Evolutionary conservation across 345 rosid genomes (phyloP).

Genomic region (Psidium guajava): DNA sequence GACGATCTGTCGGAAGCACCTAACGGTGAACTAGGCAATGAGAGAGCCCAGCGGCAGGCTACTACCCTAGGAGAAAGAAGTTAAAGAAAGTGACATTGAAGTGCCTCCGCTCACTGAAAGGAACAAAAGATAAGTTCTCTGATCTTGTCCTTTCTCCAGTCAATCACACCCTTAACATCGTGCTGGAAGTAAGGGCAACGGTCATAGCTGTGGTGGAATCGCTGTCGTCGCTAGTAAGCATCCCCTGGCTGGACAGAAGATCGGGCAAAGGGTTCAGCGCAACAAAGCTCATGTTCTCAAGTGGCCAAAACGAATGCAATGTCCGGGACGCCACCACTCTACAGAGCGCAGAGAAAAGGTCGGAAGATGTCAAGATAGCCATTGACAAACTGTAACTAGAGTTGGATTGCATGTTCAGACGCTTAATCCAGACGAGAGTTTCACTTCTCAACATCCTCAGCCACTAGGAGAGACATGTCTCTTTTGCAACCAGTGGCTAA

Average conservation of each 20-base stretch:
- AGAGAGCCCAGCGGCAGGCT: conserved; percentile 33
- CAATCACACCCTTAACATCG: conserved; percentile 26
- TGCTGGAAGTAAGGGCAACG: conserved; percentile 41
- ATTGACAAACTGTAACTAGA: conserved; percentile 57
- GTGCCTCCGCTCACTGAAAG: conserved; percentile 40
- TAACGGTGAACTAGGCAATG: conserved; percentile 20
- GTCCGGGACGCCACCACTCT: conserved; percentile 41
- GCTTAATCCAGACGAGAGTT: conserved; percentile 75
- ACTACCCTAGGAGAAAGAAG: conserved; percentile 41
- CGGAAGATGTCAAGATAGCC: conserved; percentile 65
- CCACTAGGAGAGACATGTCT: conserved; percentile 5
- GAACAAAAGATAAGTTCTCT: conserved; percentile 18
- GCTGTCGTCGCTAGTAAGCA: conserved; percentile 40
- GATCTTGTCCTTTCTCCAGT: conserved; percentile 3
- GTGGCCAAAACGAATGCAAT: conserved; percentile 15
- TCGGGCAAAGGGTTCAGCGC: conserved; percentile 27
- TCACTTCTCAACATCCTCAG: conserved; percentile 68
- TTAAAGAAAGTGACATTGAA: conserved; percentile 62
- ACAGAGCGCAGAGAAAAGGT: conserved; percentile 49
- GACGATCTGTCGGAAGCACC: conserved; percentile 35
- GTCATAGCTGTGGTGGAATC: conserved; percentile 48
- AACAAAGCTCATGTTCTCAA: conserved; percentile 25
- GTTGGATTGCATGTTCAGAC: conserved; percentile 51
- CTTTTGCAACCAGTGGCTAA: neutral
- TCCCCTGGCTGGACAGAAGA: conserved; percentile 61